Evolutionary conservation across 768 basidiomycete genomes (phyloP).

Genomic region (Leccinum incarnatum): DNA sequence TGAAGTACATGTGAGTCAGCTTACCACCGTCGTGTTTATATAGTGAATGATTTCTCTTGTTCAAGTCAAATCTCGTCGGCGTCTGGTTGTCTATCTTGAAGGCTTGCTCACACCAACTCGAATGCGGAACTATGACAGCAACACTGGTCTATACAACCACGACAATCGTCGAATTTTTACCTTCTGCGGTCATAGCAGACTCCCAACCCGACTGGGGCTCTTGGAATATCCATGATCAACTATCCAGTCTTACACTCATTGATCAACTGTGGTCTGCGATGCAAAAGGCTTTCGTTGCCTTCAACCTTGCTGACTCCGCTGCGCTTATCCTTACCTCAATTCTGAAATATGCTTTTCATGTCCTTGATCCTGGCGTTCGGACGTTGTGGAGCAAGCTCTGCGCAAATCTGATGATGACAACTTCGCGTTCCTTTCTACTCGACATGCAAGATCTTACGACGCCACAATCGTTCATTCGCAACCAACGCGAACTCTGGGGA

Average conservation of each 20-base stretch:
- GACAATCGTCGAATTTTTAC: conserved; percentile 38
- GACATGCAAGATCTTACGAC: conserved; percentile 29
- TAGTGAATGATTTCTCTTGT: conserved; percentile 3
- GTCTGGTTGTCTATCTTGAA: conserved; percentile 61
- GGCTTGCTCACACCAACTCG: conserved; percentile 42
- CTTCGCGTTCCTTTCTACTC: conserved; percentile 39
- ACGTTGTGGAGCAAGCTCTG: conserved; percentile 50
- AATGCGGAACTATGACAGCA: conserved; percentile 34
- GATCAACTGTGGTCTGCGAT: conserved; percentile 50
- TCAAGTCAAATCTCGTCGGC: conserved; percentile 39
- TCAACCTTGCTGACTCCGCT: conserved; percentile 43
- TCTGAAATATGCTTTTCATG: conserved; percentile 41
- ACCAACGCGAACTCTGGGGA: conserved; percentile 46
- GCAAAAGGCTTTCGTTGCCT: conserved; percentile 44
- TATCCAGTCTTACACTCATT: conserved; percentile 38
- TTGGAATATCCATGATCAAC: conserved; percentile 32
- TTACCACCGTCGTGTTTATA: neutral
- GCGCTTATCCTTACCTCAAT: conserved; percentile 45
- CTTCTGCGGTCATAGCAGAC: conserved; percentile 1
- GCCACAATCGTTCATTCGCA: conserved; percentile 22
- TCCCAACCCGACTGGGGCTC: conserved; percentile 19
- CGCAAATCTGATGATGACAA: conserved; percentile 42
- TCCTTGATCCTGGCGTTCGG: conserved; percentile 39
- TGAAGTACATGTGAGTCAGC: conserved; percentile 26
- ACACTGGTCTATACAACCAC: conserved; percentile 35